Conservation (phyloP, 2,329 filamentous ascomycete genomes). For the Apiospora malaysiana region DNA sequence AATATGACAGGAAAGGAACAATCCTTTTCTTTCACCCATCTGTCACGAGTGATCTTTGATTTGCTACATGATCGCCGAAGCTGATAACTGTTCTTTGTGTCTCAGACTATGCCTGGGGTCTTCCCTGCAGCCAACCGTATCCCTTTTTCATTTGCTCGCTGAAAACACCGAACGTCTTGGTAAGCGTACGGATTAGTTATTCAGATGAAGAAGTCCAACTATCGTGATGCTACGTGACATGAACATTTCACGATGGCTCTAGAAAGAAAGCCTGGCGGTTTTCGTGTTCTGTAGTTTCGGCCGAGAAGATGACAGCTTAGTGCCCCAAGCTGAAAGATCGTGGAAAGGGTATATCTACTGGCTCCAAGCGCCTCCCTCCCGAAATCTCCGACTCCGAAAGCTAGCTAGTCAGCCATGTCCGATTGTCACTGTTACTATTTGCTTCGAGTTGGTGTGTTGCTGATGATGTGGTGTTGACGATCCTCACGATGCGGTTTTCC, state of each 20-base stretch:
- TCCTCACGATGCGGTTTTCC: background rate
- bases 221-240: background rate
- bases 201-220: background rate
- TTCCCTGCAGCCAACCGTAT: slow-evolving; percentile 4
- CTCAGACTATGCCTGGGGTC: background rate
- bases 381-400: background rate
- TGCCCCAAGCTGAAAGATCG: background rate
- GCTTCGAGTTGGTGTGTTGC: background rate
- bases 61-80: slow-evolving; percentile 19
- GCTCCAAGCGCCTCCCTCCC: background rate
- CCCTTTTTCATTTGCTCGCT: background rate
- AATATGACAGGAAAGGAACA: background rate
- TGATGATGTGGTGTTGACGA: background rate
- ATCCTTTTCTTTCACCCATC: background rate
- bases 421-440: background rate
- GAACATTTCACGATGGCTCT: background rate
- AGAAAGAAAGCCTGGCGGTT: background rate
- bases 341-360: slow-evolving; percentile 16
- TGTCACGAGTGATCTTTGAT: slow-evolving; percentile 3
- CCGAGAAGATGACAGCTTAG: slow-evolving; percentile 11
- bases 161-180: background rate
- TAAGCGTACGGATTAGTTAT: background rate
- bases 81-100: background rate
- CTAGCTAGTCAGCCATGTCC: background rate
- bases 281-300: background rate